phyloP scores from a whole-genome alignment of 768 basidiomycete species.

The Chalciporus chontae region DNA sequence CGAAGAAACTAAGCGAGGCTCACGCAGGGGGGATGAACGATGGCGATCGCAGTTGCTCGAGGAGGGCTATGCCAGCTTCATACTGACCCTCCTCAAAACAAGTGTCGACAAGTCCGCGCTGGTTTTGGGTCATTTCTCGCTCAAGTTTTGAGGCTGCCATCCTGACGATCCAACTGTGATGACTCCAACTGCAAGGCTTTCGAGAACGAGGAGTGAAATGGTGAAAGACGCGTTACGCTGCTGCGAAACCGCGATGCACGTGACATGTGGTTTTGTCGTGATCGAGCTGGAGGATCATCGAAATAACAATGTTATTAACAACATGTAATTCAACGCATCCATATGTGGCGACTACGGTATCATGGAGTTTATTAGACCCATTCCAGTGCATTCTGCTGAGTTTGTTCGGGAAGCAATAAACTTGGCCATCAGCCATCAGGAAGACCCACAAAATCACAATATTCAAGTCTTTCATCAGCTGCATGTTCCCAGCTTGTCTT shows the following conservation, averaged over 20 bases:
- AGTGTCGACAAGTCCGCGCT: slow-evolving; percentile 60
- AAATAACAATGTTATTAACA: too few relatives aligned
- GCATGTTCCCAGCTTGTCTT: neutral
- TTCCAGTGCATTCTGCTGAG: too few relatives aligned
- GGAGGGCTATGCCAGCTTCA: slow-evolving; percentile 58
- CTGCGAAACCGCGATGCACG: slow-evolving; percentile 20
- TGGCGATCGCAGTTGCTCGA: slow-evolving; percentile 61
- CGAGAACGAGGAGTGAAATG: neutral
- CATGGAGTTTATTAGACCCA: too few relatives aligned
- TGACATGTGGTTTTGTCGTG: slow-evolving; percentile 4
- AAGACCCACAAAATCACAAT: neutral
- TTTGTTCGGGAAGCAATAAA: neutral
- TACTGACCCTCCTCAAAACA: slow-evolving; percentile 79
- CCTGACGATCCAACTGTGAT: neutral
- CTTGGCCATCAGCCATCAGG: neutral
- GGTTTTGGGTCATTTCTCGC: slow-evolving; percentile 44
- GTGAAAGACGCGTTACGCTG: slow-evolving; percentile 3
- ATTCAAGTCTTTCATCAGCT: too few relatives aligned
- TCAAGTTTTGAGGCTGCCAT: slow-evolving; percentile 27
- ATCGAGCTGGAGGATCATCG: too few relatives aligned
- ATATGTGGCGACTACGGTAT: too few relatives aligned
- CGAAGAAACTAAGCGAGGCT: slow-evolving; percentile 24
- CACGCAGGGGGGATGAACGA: slow-evolving; percentile 57
- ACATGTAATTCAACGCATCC: too few relatives aligned
- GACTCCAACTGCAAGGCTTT: neutral